phyloP scores from a whole-genome alignment of 306 rosid species.

The Corylus avellana region DNA sequence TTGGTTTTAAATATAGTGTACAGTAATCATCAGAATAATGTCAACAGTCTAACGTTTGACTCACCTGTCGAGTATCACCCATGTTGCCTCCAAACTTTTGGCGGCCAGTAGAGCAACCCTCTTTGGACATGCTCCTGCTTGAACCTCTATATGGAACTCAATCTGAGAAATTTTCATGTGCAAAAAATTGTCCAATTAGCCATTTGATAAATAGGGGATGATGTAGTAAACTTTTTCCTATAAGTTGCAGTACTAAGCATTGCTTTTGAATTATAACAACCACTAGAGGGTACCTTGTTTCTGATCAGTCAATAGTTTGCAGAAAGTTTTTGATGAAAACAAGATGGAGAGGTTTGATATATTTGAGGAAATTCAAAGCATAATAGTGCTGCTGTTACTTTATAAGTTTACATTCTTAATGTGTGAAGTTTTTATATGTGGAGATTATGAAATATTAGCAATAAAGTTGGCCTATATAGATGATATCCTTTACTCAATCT shows the following conservation, averaged over 20 bases:
- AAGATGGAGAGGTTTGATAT: no score
- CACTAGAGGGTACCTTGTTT: no score
- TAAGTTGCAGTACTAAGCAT: no score
- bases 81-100: slow-evolving; percentile 43
- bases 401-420: no score
- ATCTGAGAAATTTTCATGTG: slow-evolving; percentile 44
- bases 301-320: no score
- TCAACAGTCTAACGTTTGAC: slow-evolving; percentile 19
- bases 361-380: no score
- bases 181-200: neutral
- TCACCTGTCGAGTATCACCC: slow-evolving; percentile 77
- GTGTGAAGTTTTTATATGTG: no score
- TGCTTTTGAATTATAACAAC: no score
- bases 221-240: neutral
- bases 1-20: neutral
- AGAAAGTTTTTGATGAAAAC: no score
- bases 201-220: slow-evolving; percentile 5
- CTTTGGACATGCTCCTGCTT: slow-evolving; percentile 44
- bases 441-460: no score
- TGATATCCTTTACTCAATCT: neutral
- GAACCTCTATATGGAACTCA: slow-evolving; percentile 48
- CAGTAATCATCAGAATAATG: neutral
- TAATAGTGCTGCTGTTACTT: no score
- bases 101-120: slow-evolving; percentile 41
- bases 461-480: neutral